Conservation (phyloP, 2,329 filamentous ascomycete genomes). For the Teratosphaeria gauchensis region DNA sequence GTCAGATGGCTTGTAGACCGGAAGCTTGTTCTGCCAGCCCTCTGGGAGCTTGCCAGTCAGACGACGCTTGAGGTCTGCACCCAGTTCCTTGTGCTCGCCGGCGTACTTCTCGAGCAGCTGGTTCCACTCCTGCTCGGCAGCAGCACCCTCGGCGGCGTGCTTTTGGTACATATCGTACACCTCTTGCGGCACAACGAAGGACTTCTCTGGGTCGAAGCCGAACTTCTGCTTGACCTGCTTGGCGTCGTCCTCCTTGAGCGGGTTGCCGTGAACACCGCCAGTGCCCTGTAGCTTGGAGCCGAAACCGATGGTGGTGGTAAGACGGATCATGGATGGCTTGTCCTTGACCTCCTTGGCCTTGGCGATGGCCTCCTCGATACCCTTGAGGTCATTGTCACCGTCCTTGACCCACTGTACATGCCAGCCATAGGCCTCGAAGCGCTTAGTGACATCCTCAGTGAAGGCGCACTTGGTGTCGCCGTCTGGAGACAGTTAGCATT, state of each 20-base stretch:
- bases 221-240: conserved; percentile 91
- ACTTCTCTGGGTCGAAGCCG: conserved; percentile 90
- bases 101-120: conserved; percentile 80
- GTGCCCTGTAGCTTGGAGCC: conserved; percentile 90
- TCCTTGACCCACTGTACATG: conserved; percentile 75
- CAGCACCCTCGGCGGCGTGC: conserved; percentile 76
- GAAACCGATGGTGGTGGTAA: conserved; percentile 94
- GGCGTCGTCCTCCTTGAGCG: conserved; percentile 89
- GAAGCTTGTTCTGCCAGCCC: conserved; percentile 91
- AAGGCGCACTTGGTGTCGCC: conserved; percentile 94
- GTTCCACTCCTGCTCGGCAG: conserved; percentile 91
- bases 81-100: conserved; percentile 65
- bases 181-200: conserved; percentile 85
- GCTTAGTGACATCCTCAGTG: conserved; percentile 90
- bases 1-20: conserved; percentile 80
- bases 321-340: conserved; percentile 95
- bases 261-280: conserved; percentile 89
- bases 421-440: conserved; percentile 97
- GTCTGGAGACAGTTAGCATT: conserved; percentile 42
- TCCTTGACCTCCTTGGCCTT: conserved; percentile 79
- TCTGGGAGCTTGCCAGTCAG: conserved; percentile 76
- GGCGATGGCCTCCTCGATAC: conserved; percentile 80
- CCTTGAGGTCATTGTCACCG: conserved; percentile 78
- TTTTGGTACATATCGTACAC: conserved; percentile 88
- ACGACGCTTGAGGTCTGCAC: conserved; percentile 72